Percentiles rank a stretch among this genome's conserved stretches.
These are phyloP conservation scores for Caryopteris hybrid DNA, from an alignment of 305 asterid genomes.

Conservation along the genomic window DNA sequence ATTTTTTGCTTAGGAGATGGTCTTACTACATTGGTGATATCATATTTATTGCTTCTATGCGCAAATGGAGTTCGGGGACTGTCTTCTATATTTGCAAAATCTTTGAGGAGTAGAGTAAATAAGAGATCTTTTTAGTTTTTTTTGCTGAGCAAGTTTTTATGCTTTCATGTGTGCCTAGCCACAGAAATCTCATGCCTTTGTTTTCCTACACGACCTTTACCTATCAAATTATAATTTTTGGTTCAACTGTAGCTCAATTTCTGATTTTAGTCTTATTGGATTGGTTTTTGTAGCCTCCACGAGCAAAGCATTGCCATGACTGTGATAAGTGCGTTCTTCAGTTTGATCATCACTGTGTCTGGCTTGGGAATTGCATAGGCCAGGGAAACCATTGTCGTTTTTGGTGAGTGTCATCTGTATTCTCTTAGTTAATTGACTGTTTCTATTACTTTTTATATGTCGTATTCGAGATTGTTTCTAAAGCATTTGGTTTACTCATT, in stretches of 20 bases:
- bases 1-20: background rate
- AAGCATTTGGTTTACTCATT: background rate
- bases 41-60: background rate
- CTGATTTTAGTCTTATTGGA: constrained; percentile 17
- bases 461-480: background rate
- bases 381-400: constrained; percentile 85
- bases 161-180: background rate
- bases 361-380: constrained; percentile 97
- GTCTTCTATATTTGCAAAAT: background rate
- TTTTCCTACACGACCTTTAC: background rate
- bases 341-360: constrained; percentile 98
- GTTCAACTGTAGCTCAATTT: constrained; percentile 9
- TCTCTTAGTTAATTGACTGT: background rate
- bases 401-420: constrained; percentile 48
- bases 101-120: background rate
- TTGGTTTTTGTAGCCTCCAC: constrained; percentile 72
- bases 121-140: background rate
- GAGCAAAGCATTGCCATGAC: constrained; percentile 94
- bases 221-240: background rate
- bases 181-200: background rate
- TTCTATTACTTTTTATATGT: background rate
- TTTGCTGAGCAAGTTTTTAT: background rate
- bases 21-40: background rate
- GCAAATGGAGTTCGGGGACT: background rate
- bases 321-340: constrained; percentile 97